These are phyloP conservation scores for Priceomyces haplophilus DNA, from an alignment of 805 yeast species.

Conservation along the genomic window DNA sequence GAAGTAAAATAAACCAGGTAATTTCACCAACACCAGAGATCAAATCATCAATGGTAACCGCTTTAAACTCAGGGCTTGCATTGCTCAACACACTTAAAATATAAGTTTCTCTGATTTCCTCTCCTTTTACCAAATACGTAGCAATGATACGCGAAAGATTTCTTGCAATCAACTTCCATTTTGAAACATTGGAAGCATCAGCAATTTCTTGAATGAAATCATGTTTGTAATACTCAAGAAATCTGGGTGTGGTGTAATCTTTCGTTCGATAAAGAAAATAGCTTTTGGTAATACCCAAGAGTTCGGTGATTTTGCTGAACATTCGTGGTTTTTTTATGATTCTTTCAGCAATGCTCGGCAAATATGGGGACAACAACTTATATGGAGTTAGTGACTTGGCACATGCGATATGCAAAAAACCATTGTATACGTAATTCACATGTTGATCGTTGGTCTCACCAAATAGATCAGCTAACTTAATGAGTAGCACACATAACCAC, in stretches of 20 bases:
- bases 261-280: conserved; percentile 68
- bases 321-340: conserved; percentile 59
- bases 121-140: conserved; percentile 50
- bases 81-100: conserved; percentile 53
- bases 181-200: conserved; percentile 41
- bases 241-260: conserved; percentile 71
- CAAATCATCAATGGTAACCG: conserved; percentile 29
- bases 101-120: conserved; percentile 45
- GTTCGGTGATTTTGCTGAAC: conserved; percentile 57
- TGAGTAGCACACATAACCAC: conserved; percentile 59
- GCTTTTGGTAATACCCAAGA: conserved; percentile 59
- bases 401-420: conserved; percentile 55
- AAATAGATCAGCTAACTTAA: conserved; percentile 63
- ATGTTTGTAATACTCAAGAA: conserved; percentile 62
- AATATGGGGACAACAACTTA: conserved; percentile 73
- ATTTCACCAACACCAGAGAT: conserved; percentile 38
- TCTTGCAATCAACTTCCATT: conserved; percentile 46
- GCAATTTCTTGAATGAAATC: conserved; percentile 67
- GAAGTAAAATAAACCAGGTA: conserved; percentile 34
- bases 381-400: conserved; percentile 65
- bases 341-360: conserved; percentile 66
- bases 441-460: conserved; percentile 64
- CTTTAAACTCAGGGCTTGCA: conserved; percentile 47
- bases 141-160: conserved; percentile 57
- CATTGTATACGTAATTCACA: conserved; percentile 65